Evolutionary conservation across 202 grass and related monocot genomes (phyloP).

Genomic region (Elaeis oleifera): DNA sequence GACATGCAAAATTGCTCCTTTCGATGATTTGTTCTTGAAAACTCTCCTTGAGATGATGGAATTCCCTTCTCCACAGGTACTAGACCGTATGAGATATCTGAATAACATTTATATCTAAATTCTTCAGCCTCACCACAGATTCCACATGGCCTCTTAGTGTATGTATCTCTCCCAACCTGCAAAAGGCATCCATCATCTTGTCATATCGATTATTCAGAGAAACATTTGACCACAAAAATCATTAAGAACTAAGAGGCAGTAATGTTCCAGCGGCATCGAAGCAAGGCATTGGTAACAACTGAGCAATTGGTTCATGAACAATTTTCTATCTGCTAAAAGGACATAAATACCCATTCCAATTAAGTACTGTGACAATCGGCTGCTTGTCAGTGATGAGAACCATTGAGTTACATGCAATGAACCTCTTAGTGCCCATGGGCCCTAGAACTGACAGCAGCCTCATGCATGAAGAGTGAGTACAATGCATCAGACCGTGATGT

Average conservation of each 20-base stretch:
- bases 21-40: too few relatives aligned
- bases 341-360: too few relatives aligned
- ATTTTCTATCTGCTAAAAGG: background rate
- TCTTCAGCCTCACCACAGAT: slow-evolving; percentile 58
- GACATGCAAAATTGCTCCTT: too few relatives aligned
- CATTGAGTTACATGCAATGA: too few relatives aligned
- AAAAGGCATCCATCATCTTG: background rate
- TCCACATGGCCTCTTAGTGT: slow-evolving; percentile 42
- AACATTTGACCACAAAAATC: too few relatives aligned
- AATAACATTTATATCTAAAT: slow-evolving; percentile 22
- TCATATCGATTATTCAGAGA: background rate
- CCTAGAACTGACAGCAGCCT: too few relatives aligned
- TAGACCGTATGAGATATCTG: slow-evolving; percentile 42
- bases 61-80: slow-evolving; percentile 1
- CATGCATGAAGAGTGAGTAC: too few relatives aligned
- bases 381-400: too few relatives aligned
- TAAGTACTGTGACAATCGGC: too few relatives aligned
- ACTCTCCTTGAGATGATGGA: too few relatives aligned
- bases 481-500: too few relatives aligned
- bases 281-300: background rate
- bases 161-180: slow-evolving; percentile 52
- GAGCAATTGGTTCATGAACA: background rate
- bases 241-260: background rate
- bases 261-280: background rate
- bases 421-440: too few relatives aligned